Conservation (phyloP, 768 basidiomycete species). For the Rhodosporidiobolus sp. region DNA sequence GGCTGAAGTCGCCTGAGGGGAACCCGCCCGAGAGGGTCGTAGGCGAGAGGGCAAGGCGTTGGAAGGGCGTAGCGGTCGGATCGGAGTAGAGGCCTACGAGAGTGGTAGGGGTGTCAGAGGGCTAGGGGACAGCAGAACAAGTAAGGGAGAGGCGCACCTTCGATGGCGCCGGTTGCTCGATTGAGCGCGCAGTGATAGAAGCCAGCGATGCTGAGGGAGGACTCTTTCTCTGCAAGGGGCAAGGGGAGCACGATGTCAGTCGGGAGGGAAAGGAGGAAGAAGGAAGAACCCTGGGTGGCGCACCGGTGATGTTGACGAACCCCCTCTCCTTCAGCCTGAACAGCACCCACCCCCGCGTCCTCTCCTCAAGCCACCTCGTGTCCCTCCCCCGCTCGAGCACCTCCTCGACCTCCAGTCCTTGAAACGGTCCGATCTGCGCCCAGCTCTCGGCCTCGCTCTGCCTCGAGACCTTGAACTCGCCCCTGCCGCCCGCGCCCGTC, state of each 20-base stretch:
- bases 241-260: background rate
- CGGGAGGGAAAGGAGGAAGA: too few species aligned
- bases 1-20: conserved; percentile 1
- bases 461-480: conserved; percentile 16
- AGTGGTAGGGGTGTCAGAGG: background rate
- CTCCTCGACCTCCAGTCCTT: conserved; percentile 23
- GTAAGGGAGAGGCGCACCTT: conserved; percentile 26
- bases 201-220: conserved; percentile 39
- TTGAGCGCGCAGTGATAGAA: conserved; percentile 38
- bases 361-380: conserved; percentile 29
- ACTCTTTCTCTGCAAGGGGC: conserved; percentile 14
- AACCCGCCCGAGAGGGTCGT: background rate
- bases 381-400: conserved; percentile 11
- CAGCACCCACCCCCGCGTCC: conserved; percentile 35
- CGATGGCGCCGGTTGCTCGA: conserved; percentile 36
- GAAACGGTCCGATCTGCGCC: conserved; percentile 40
- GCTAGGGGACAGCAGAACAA: background rate
- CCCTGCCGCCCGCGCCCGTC: background rate
- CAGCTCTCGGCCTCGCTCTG: conserved; percentile 37
- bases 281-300: background rate
- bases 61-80: conserved; percentile 13
- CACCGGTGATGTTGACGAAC: conserved; percentile 36
- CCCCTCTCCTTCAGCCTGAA: conserved; percentile 43
- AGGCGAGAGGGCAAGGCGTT: conserved; percentile 16
- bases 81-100: conserved; percentile 25